A percentile compares a stretch with the other conserved stretches of the same genome.
Evolutionary conservation across 805 yeast species (phyloP).

Genomic region (Kazachstania viticola): DNA sequence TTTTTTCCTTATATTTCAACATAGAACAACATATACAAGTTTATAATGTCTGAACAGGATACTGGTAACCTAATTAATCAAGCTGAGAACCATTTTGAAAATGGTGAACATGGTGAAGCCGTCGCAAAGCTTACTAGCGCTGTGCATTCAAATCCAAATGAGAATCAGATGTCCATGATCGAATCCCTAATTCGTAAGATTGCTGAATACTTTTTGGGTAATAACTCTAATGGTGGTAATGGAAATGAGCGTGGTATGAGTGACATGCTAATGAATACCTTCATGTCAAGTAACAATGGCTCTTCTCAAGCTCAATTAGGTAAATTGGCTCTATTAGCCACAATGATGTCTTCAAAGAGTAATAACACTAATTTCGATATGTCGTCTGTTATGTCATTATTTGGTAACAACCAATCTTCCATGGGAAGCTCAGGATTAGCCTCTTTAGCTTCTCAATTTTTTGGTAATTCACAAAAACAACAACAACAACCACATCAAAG

Average conservation of each 20-base stretch:
- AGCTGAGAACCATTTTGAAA: slow-evolving; percentile 13
- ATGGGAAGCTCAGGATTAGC: slow-evolving; percentile 16
- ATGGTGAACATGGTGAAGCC: slow-evolving; percentile 20
- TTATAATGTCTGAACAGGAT: too few species aligned
- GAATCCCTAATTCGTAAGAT: slow-evolving; percentile 16
- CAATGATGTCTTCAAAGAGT: slow-evolving; percentile 11
- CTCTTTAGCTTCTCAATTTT: slow-evolving; percentile 19
- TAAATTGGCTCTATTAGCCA: slow-evolving; percentile 20
- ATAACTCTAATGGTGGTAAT: slow-evolving; percentile 1
- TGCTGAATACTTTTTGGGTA: too few species aligned
- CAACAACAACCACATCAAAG: slow-evolving; percentile 2
- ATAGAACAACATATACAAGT: too few species aligned
- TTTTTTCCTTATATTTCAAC: too few species aligned
- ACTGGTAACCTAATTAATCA: slow-evolving; percentile 11
- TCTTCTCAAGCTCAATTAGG: slow-evolving; percentile 20
- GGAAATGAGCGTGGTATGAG: slow-evolving; percentile 12
- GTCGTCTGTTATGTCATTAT: slow-evolving; percentile 15
- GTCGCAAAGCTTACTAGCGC: slow-evolving; percentile 20
- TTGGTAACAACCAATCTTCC: slow-evolving; percentile 7
- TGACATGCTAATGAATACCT: slow-evolving; percentile 12
- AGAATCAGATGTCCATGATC: slow-evolving; percentile 13
- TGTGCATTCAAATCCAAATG: slow-evolving; percentile 15
- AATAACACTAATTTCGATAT: slow-evolving; percentile 11
- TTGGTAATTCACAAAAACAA: slow-evolving; percentile 6
- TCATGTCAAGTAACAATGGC: slow-evolving; percentile 14